A percentile compares a stretch with the other conserved stretches of the same genome.
Conservation (phyloP, 2,329 filamentous ascomycete species). For the Nigrospora osmanthi region DNA sequence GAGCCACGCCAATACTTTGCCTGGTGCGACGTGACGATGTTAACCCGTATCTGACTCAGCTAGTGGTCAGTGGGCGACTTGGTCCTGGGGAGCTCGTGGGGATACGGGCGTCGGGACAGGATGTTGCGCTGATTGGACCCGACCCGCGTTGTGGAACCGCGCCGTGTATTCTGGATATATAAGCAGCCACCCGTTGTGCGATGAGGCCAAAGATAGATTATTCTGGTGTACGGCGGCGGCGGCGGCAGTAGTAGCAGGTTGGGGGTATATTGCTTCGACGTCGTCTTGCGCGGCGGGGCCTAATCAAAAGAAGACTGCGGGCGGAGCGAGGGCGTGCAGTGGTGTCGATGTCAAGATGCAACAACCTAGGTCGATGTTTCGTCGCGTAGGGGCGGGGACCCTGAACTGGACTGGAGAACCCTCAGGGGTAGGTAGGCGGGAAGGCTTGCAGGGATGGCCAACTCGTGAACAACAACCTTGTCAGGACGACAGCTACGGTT, state of each 20-base stretch:
- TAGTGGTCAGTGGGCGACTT: conserved; percentile 11
- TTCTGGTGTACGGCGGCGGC: too few relatives aligned
- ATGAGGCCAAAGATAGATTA: conserved; percentile 8
- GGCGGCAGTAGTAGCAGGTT: too few relatives aligned
- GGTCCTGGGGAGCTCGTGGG: conserved; percentile 10
- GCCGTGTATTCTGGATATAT: conserved; percentile 13
- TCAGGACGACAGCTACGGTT: not conserved
- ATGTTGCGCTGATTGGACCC: conserved; percentile 15
- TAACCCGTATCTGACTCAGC: conserved; percentile 11
- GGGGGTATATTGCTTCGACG: too few relatives aligned
- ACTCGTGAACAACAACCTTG: not conserved
- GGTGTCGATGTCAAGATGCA: too few relatives aligned
- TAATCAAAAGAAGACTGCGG: too few relatives aligned
- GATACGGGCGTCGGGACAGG: conserved; percentile 13
- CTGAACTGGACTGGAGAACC: not conserved
- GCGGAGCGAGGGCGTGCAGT: too few relatives aligned
- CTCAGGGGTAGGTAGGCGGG: conserved; percentile 1
- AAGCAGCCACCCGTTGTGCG: conserved; percentile 15
- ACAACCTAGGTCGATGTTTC: too few relatives aligned
- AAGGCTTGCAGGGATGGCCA: conserved; percentile 1
- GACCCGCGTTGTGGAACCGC: conserved; percentile 8
- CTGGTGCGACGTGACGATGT: not conserved
- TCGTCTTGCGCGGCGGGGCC: too few relatives aligned
- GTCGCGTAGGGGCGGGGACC: too few relatives aligned
- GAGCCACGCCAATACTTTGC: too few relatives aligned